Conservation (phyloP, 495 filamentous ascomycete genomes). For the Podospora tetraspora region DNA sequence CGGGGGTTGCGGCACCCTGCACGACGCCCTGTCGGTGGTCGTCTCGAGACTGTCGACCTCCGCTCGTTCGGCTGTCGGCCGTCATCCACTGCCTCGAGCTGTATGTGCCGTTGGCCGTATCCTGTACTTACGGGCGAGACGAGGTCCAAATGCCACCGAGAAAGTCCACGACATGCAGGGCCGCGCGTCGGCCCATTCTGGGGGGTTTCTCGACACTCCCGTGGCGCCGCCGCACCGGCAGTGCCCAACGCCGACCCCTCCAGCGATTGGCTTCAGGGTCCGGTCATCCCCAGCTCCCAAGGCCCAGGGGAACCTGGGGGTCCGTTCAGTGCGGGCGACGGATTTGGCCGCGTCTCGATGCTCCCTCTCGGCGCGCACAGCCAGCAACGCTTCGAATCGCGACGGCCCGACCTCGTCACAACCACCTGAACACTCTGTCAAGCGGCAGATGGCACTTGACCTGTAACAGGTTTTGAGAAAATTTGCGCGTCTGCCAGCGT, state of each 20-base stretch:
- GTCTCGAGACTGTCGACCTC: neutral
- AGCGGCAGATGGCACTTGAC: neutral
- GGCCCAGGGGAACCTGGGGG: slow-evolving; percentile 1
- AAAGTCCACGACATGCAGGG: slow-evolving; percentile 16
- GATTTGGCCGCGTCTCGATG: neutral
- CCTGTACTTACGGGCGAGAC: neutral
- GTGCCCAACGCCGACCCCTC: slow-evolving; percentile 5
- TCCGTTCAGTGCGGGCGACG: slow-evolving; percentile 3
- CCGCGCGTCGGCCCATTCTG: slow-evolving; percentile 17
- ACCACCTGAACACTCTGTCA: neutral
- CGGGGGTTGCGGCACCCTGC: neutral
- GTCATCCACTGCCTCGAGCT: too few species aligned
- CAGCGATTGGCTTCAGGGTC: slow-evolving; percentile 10
- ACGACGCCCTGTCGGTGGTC: neutral
- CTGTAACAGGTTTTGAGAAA: neutral
- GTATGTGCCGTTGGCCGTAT: neutral
- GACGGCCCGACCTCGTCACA: neutral
- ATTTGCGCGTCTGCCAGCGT: neutral
- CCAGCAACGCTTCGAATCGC: neutral
- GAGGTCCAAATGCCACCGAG: neutral
- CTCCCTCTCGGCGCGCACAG: neutral
- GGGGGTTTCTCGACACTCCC: neutral
- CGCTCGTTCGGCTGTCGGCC: neutral
- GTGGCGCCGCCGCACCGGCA: slow-evolving; percentile 11
- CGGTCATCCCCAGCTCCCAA: neutral